These are phyloP conservation scores for Microstegium vimineum DNA, from an alignment of 176 grass and related monocot genomes.

Conservation along the genomic window DNA sequence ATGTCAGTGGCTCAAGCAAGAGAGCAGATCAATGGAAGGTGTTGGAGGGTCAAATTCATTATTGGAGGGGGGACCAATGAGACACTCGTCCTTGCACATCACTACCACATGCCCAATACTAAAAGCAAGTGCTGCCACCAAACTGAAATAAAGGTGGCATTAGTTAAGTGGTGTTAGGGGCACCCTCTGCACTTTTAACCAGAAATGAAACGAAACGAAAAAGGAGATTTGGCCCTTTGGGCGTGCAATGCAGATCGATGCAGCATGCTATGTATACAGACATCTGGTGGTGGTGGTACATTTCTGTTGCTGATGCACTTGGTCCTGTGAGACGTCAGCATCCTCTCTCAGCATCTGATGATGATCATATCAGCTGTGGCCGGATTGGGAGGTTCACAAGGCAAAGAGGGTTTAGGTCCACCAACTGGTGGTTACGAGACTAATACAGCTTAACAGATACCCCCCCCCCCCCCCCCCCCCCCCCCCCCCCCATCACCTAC, in stretches of 20 bases:
- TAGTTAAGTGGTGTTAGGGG: slow-evolving; percentile 41
- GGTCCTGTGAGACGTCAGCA: slow-evolving; percentile 55
- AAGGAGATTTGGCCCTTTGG: slow-evolving; percentile 47
- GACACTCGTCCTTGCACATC: slow-evolving; percentile 66
- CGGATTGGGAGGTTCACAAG: slow-evolving; percentile 37
- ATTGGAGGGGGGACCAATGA: slow-evolving; percentile 51
- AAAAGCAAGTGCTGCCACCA: slow-evolving; percentile 61
- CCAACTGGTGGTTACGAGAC: slow-evolving; percentile 94
- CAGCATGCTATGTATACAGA: neutral
- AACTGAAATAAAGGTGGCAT: slow-evolving; percentile 43
- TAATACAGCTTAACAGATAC: slow-evolving; percentile 88
- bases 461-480: too few species aligned
- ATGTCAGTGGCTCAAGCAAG: neutral
- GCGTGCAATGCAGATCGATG: slow-evolving; percentile 19
- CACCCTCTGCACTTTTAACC: slow-evolving; percentile 41
- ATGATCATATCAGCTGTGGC: slow-evolving; percentile 40
- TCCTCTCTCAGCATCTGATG: slow-evolving; percentile 47
- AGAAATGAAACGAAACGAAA: slow-evolving; percentile 23
- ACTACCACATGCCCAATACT: slow-evolving; percentile 64
- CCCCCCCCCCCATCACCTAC: slow-evolving; percentile 52
- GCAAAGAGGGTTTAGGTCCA: slow-evolving; percentile 88
- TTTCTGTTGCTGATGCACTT: slow-evolving; percentile 34
- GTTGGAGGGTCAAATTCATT: slow-evolving; percentile 49
- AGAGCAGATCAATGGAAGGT: slow-evolving; percentile 16
- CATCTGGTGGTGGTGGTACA: slow-evolving; percentile 3